These are phyloP conservation scores for Chrysoporthe austroafricana DNA, from an alignment of 2,329 filamentous ascomycete genomes.

Conservation along the genomic window DNA sequence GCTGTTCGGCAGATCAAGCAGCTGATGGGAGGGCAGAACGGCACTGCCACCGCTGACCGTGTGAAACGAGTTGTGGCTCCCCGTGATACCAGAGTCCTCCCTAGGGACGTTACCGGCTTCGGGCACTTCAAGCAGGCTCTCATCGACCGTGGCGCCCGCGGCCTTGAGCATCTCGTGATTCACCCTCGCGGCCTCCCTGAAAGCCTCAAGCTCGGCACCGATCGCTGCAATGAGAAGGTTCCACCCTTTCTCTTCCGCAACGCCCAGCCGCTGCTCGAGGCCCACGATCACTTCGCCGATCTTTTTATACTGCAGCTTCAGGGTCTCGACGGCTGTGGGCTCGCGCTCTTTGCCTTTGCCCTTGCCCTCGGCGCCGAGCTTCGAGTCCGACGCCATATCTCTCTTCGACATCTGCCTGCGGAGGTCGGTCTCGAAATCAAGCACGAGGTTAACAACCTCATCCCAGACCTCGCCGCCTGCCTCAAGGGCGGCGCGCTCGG, in stretches of 20 bases:
- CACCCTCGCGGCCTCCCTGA: constrained; percentile 39
- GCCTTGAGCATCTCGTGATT: constrained; percentile 37
- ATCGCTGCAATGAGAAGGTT: constrained; percentile 76
- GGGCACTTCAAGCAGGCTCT: constrained; percentile 19
- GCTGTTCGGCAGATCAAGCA: constrained; percentile 27
- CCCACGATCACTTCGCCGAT: constrained; percentile 61
- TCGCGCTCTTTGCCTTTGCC: constrained; percentile 37
- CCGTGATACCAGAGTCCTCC: constrained; percentile 18
- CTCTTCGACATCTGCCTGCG: constrained; percentile 54
- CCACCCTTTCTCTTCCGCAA: constrained; percentile 68
- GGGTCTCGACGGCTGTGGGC: constrained; percentile 42
- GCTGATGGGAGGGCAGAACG: constrained; percentile 38
- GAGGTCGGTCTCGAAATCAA: constrained; percentile 67
- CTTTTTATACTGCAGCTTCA: constrained; percentile 53
- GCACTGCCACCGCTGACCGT: constrained; percentile 36
- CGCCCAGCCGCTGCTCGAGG: constrained; percentile 56
- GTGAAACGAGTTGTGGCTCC: constrained; percentile 26
- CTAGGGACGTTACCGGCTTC: constrained; percentile 19
- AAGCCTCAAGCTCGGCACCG: constrained; percentile 59
- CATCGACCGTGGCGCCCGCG: constrained; percentile 37
- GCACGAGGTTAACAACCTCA: constrained; percentile 61
- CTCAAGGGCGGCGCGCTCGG: constrained; percentile 67
- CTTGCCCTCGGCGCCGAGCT: constrained; percentile 33
- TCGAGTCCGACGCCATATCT: constrained; percentile 23
- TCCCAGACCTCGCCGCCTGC: constrained; percentile 71